These are phyloP conservation scores for Hamigera avellanea DNA, from an alignment of 495 filamentous ascomycete species.

Conservation along the genomic window DNA sequence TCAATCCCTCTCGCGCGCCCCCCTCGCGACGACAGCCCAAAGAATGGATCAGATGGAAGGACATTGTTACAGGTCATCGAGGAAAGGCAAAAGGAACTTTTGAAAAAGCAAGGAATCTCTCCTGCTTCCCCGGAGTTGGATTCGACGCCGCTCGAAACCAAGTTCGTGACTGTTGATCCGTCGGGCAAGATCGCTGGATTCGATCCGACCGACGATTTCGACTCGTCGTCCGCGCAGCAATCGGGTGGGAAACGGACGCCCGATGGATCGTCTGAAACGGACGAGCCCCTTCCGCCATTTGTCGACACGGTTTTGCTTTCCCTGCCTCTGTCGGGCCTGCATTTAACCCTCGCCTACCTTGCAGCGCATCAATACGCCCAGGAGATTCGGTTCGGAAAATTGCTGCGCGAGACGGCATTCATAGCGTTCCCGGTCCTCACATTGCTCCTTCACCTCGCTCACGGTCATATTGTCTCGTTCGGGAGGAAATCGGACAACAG, in stretches of 20 bases:
- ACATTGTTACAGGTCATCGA: conserved; percentile 41
- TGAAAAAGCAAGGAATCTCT: conserved; percentile 3
- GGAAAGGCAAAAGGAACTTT: conserved; percentile 31
- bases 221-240: no score
- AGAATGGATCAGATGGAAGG: conserved; percentile 19
- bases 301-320: conserved; percentile 42
- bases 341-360: conserved; percentile 82
- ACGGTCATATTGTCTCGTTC: conserved; percentile 32
- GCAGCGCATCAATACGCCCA: conserved; percentile 83
- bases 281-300: conserved; percentile 24
- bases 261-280: conserved; percentile 6
- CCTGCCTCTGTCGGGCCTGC: conserved; percentile 62
- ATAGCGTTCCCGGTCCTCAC: conserved; percentile 31
- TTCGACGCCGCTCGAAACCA: conserved; percentile 13
- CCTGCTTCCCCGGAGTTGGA: neutral
- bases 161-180: conserved; percentile 27
- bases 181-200: conserved; percentile 23
- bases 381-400: conserved; percentile 45
- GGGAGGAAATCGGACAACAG: conserved; percentile 3
- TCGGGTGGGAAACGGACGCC: neutral
- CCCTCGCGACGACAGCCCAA: conserved; percentile 13
- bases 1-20: conserved; percentile 29
- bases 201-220: conserved; percentile 6
- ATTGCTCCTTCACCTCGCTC: conserved; percentile 31
- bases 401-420: conserved; percentile 33